Evolutionary conservation across 768 basidiomycete genomes (phyloP), one percentile per base, ranked within the genome.

Genomic region (Cyclocybe cylindracea): DNA sequence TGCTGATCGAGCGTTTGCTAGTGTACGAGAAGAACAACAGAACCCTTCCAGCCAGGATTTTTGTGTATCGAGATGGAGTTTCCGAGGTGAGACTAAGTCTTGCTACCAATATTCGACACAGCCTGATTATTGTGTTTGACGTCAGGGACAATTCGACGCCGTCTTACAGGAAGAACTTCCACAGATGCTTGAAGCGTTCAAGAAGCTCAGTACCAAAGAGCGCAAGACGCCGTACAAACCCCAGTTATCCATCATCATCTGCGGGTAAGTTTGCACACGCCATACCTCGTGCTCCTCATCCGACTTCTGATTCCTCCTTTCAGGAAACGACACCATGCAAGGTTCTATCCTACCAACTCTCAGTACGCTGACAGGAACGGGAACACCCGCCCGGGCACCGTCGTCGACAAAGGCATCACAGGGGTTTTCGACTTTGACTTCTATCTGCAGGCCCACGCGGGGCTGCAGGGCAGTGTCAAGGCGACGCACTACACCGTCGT

Each of bases 1-100:
- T 92, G 89, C 72, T 92, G 57, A 66, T 84, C 3, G 91, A 93
- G 50, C 79, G 91, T 2, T 67, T 93, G 34, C 68, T 74, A 45
- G 57, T 74, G 2, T 93, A 80, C 58, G 72, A 81, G 56, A 71
- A 66, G 64, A 81, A 76, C 62, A 88, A 80, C 55, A 78, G 67
- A 51, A 48, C 59, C 0, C 73, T 93, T 1, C 91, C 91, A 0
- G 78, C 84, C 1, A 78, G 89, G 3, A 75, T 94, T 5, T 69
- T 87, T 33, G 74, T 93, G 6, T 94, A 84, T 59, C 83, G 91
- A 11, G 89, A 92, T 66, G 91, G 91, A 37, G 89, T 91, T 3
- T 91, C 89, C 1, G 87, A 89, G 75, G 89, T 86, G 51, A 10
- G 78, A 61, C 5, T 18, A 37, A 24, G 34, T 11, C 42, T 4